These are phyloP conservation scores for Tympanopsis confertula DNA, from an alignment of 2,329 filamentous ascomycete species.

Conservation along the genomic window DNA sequence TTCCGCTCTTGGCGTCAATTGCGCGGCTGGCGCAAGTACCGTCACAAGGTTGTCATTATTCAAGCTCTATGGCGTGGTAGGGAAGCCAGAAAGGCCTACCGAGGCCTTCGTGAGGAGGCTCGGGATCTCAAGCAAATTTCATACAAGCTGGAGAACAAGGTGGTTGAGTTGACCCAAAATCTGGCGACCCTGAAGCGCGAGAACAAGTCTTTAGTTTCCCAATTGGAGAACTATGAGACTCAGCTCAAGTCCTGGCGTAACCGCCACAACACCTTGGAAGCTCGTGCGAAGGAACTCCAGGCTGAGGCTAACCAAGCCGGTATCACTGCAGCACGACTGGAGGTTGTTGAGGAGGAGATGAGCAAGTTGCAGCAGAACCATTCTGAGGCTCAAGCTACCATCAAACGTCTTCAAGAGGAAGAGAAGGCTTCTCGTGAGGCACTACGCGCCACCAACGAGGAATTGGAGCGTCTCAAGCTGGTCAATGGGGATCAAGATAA, in stretches of 20 bases:
- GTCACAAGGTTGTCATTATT: constrained; percentile 76
- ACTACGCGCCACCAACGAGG: constrained; percentile 64
- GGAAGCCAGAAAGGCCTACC: constrained; percentile 71
- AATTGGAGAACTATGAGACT: constrained; percentile 90
- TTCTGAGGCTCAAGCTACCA: constrained; percentile 79
- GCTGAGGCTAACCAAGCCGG: constrained; percentile 95
- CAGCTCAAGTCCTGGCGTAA: constrained; percentile 95
- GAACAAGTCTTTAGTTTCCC: constrained; percentile 78
- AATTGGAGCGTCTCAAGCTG: constrained; percentile 69
- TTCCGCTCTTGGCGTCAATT: constrained; percentile 76
- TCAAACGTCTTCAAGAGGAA: constrained; percentile 90
- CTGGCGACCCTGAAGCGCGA: constrained; percentile 84
- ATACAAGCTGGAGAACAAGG: constrained; percentile 99
- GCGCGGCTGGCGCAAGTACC: constrained; percentile 74
- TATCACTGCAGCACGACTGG: constrained; percentile 80
- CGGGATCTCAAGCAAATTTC: constrained; percentile 98
- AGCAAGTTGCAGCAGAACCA: constrained; percentile 78
- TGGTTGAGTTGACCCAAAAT: constrained; percentile 91
- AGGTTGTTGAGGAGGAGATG: constrained; percentile 92
- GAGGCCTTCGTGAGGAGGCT: constrained; percentile 83
- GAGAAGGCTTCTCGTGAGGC: constrained; percentile 77
- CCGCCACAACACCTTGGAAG: constrained; percentile 80
- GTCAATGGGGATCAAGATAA: constrained; percentile 67
- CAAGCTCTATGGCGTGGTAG: constrained; percentile 90
- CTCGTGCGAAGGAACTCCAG: constrained; percentile 84